A percentile compares a stretch with the other conserved stretches of the same genome.
These are phyloP conservation scores for Fusarium odoratissimum DNA, from an alignment of 2,329 filamentous ascomycete species.

Conservation along the genomic window DNA sequence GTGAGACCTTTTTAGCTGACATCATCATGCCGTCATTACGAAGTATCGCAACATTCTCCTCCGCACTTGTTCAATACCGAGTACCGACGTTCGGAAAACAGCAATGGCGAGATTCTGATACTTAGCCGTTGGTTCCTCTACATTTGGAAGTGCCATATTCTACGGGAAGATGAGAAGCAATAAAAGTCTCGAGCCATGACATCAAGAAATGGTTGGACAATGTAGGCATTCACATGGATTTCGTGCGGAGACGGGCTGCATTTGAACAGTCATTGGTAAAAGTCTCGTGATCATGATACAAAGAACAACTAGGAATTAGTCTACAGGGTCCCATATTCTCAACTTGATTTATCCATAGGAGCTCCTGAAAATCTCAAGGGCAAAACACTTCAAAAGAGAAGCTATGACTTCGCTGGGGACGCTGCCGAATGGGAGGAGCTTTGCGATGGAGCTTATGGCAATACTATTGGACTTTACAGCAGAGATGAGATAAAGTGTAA, in stretches of 20 bases:
- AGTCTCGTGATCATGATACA: background rate
- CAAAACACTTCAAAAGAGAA: no score
- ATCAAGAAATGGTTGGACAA: accelerated
- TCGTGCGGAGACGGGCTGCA: accelerated
- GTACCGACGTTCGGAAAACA: background rate
- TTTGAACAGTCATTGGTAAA: accelerated
- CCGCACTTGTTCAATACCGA: background rate
- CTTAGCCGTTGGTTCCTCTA: no score
- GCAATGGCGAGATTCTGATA: background rate
- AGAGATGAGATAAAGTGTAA: no score
- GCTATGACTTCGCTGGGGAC: no score
- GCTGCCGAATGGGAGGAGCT: no score
- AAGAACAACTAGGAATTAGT: background rate
- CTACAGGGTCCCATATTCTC: background rate
- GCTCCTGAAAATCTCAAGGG: no score
- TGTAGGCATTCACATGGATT: background rate
- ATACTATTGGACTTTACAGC: no score
- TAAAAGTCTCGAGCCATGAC: accelerated
- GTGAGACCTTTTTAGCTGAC: slow-evolving; percentile 7
- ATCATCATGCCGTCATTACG: slow-evolving; percentile 37
- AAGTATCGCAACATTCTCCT: background rate
- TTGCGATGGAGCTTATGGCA: no score
- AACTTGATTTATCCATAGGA: no score
- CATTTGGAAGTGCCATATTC: accelerated
- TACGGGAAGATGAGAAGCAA: accelerated